A percentile compares a stretch with the other conserved stretches of the same genome.
Evolutionary conservation across 352 stramenopile species (phyloP).

Genomic region (Blastocystis sp.): DNA sequence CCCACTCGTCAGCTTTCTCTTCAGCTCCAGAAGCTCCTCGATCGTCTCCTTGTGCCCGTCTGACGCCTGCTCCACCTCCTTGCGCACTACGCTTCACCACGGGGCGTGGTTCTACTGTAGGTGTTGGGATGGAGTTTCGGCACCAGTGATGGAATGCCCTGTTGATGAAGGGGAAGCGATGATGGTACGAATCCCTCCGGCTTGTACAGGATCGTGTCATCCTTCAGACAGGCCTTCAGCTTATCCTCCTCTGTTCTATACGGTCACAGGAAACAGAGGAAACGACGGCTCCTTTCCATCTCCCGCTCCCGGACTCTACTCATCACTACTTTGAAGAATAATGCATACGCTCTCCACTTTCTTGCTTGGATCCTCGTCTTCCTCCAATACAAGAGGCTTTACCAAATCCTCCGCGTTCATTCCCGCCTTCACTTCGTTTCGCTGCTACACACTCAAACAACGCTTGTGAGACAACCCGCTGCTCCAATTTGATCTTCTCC

Average conservation of each 20-base stretch:
- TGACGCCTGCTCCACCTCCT: slow-evolving; percentile 34
- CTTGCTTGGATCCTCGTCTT: background rate
- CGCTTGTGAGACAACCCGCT: background rate
- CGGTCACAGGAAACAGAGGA: background rate
- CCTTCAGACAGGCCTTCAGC: slow-evolving; percentile 21
- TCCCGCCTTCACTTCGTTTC: slow-evolving; percentile 3
- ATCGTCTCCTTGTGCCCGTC: slow-evolving; percentile 48
- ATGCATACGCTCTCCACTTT: background rate
- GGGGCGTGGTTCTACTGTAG: background rate
- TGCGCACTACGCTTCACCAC: background rate
- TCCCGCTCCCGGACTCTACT: background rate
- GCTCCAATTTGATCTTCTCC: slow-evolving; percentile 19
- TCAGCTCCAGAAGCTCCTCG: slow-evolving; percentile 44
- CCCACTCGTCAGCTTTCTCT: slow-evolving; percentile 56
- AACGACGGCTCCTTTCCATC: background rate
- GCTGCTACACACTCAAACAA: background rate
- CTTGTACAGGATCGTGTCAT: slow-evolving; percentile 31
- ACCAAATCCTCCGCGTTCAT: slow-evolving; percentile 33
- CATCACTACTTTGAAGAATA: background rate
- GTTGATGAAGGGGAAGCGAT: background rate
- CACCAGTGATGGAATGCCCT: slow-evolving; percentile 28
- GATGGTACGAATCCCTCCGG: slow-evolving; percentile 49
- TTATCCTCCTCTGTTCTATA: slow-evolving; percentile 24
- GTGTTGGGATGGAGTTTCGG: background rate
- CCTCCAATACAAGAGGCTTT: background rate